These are phyloP conservation scores for Blastosporella zonata DNA, from an alignment of 1,284 basidiomycete genomes.

Conservation along the genomic window DNA sequence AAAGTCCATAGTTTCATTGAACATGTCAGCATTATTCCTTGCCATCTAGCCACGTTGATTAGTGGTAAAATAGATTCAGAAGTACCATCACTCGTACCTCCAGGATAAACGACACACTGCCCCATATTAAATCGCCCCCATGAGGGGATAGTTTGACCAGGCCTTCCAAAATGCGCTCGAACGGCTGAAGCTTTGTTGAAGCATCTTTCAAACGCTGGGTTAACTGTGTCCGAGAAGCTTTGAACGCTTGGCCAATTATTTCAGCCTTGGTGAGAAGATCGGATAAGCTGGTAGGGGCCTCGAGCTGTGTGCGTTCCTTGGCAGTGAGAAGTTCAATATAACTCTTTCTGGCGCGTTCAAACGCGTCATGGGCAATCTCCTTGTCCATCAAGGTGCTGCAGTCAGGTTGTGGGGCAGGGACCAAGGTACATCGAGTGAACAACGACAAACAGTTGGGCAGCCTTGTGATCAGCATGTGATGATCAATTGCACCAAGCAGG, in stretches of 20 bases:
- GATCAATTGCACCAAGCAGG: too few species aligned
- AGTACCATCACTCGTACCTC: neutral
- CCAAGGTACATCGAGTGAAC: too few species aligned
- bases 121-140: constrained; percentile 9
- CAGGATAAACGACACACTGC: constrained; percentile 7
- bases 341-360: constrained; percentile 1
- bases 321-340: constrained; percentile 4
- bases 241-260: neutral
- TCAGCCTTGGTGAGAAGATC: constrained; percentile 1
- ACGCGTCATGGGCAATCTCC: too few species aligned
- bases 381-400: too few species aligned
- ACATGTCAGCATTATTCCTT: neutral
- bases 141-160: constrained; percentile 3
- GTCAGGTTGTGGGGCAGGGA: too few species aligned
- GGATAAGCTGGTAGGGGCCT: neutral
- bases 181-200: constrained; percentile 1
- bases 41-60: neutral
- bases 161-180: constrained; percentile 1
- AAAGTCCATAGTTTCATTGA: constrained; percentile 1
- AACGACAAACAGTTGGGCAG: too few species aligned
- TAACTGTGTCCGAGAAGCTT: neutral
- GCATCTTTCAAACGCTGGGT: neutral
- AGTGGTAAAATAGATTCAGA: neutral
- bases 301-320: constrained; percentile 1
- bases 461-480: too few species aligned